Evolutionary conservation across 805 yeast species (phyloP), one percentile per base, ranked within the genome.

Genomic region (Wickerhamiella australiensis): DNA sequence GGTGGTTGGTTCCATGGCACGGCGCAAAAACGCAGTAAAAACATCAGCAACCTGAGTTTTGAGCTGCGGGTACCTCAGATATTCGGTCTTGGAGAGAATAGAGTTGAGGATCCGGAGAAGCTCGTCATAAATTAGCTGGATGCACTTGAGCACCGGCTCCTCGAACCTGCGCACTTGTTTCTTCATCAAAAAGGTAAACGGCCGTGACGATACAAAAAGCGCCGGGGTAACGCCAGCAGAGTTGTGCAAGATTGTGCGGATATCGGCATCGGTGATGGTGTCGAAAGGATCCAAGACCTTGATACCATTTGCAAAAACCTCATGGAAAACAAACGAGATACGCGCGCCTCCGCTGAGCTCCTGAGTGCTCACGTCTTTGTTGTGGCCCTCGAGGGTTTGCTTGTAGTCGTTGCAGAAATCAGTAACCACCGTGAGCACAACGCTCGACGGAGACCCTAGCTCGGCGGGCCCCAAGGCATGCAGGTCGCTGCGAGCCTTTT

Each of bases 301-400:
- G 51, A 92, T 76, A 70, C 97, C 98, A 65, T 87, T 88, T 62
- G 90, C 82, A 72, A 80, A 92, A 53, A 92, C 85, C 70, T 92
- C 97, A 67, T 92, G 97, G 73, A 92, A 92, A 13, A 92, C 97
- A 70, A 87, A 92, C 37, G 95, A 83, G 56, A 92, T 85, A 74
- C 98, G 82, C 0, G 98, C 98, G 67, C 95, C 98, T 65, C 98
- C 98, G 58, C 94, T 82, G 58, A 92, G 76, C 68, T 92, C 98
- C 64, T 81, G 78, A 11, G 90, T 77, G 4, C 92, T 79, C 59
- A 92, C 74, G 61, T 90, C 98, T 65, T 79, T 83, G 35, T 94
- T 84, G 64, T 87, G 94, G 70, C 98, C 98, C 59, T 86, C 94
- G 57, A 92, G 72, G 40, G 90, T 84, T 21, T 92, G 88, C 57